Base-by-base conservation (phyloP, 2,329 filamentous ascomycete species). In the Zopfia rhizophila region DNA sequence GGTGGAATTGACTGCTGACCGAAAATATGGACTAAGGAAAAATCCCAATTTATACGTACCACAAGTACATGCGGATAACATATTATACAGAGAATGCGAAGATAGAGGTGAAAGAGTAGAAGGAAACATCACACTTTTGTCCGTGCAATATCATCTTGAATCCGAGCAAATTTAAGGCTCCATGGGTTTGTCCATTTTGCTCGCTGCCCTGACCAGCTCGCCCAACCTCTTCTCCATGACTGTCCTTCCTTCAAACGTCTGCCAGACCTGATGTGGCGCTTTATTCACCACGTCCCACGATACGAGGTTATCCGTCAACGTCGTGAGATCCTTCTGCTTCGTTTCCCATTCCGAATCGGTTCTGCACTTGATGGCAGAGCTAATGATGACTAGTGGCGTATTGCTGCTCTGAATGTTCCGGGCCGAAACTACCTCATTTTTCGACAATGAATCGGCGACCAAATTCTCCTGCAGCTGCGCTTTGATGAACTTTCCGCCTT, bases 391-490 rank as follows among this genome's bases (percentile, higher is more conserved):
- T 27, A 97, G 75, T 5, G 91, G 88, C 11, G 88, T 89, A 46
- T 89, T 78, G n/a, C 79, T 79, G 46, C 82, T 81, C 72, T 96
- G 90, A 40, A 97, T 94, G 33, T 87, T 86, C 16, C 88, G 80
- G 46, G 91, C 91, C 48, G 86, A 89, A 31, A 81, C 77, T 13
- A 96, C 85, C 63, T 99, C 94, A 23, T 89, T 89, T 69, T 86
- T 88, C 11, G 91, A 91, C 57, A 97, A 84, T 1, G 89, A 90
- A 55, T 86, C 83, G 0, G 92, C 92, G 22, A 97, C 91, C 1
- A 97, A 79, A 55, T 88, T 93, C 75, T 99, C 94, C 73, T 99
- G 94, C 44, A 99, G 79, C 72, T 92, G 90, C 4, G 91, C 89
- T 69, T 95, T 96, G 70, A 97, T 87, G 68, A 84, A 87, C 69